Evolutionary conservation across 1,139 yeast genomes (phyloP).

Genomic region (Geotrichum siamense): DNA sequence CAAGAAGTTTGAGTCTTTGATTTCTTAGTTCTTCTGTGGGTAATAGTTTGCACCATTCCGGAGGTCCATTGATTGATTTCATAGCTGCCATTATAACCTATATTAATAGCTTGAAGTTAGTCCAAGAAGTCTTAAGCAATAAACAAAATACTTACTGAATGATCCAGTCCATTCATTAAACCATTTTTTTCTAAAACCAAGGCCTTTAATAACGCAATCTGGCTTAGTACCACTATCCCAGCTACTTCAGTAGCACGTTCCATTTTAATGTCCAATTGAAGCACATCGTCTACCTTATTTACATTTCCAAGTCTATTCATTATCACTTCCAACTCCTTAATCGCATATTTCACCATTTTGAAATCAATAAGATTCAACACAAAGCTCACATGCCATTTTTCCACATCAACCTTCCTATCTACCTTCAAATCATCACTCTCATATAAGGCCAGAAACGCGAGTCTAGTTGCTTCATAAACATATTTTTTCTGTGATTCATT

Average conservation of each 20-base stretch:
- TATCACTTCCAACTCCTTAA: no score
- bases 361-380: constrained; percentile 21
- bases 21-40: constrained; percentile 5
- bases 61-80: constrained; percentile 13
- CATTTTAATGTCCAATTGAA: no score
- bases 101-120: no score
- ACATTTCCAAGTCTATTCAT: no score
- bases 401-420: constrained; percentile 14
- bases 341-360: constrained; percentile 20
- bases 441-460: constrained; percentile 18
- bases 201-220: constrained; percentile 20
- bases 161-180: no score
- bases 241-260: no score
- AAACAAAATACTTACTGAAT: no score
- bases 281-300: no score
- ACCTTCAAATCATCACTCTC: constrained; percentile 1
- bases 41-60: constrained; percentile 19
- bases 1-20: constrained; percentile 19
- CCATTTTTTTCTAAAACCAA: no score
- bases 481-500: constrained; percentile 10
- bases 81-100: constrained; percentile 11
- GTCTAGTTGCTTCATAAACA: constrained; percentile 19
- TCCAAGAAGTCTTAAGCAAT: no score
- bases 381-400: constrained; percentile 22
- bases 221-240: constrained; percentile 20